Evolutionary conservation across 495 filamentous ascomycete species (phyloP), one percentile per base, ranked within the genome.

Genomic region (Aspergillus incahuasiensis): DNA sequence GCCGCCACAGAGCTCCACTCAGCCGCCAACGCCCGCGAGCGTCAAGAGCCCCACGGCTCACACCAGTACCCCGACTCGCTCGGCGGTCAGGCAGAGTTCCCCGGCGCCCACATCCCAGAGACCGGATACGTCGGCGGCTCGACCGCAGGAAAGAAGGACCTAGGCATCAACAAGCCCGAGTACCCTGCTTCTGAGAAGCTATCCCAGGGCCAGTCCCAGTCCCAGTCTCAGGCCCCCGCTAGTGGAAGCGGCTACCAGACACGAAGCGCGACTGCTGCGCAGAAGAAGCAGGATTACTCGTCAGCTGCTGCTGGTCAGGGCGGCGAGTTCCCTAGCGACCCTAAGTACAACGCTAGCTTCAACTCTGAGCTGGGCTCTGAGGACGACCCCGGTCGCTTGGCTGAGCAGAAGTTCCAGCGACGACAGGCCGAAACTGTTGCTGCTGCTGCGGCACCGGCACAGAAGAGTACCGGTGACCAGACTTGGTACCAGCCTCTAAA

Each of bases 381-480:
- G 54, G 74, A 86, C 55, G 86, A 88, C 69, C 85, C 86, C 19
- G 82, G 81, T n/a, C 68, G 84, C 21, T 54, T 67, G 16, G 82
- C 82, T 13, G 74, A 78, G 69, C 53, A 68, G 21, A 72, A 77
- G 49, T 77, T 82, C 57, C 63, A 79, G 70, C 68, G 62, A 38
- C 55, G 44, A 16, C 63, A 65, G 51, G 71, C 69, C 38, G 62
- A 76, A 60, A 73, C 72, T 59, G 74, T 70, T 7, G 60, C 60
- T 8, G 68, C 68, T 51, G 71, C 69, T 16, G 65, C 62, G 9
- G 68, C 64, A 25, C 61, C 62, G 15, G 65, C 71, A n/a, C 68
- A 65, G 32, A 75, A 73, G 63, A 66, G 63, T 11, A 60, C 66
- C 18, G 68, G 69, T 38, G 68, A 68, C 49, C 62, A 75, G 51